Base-by-base conservation (phyloP, 176 grass and related monocot genomes). In the Carex cristatella region DNA sequence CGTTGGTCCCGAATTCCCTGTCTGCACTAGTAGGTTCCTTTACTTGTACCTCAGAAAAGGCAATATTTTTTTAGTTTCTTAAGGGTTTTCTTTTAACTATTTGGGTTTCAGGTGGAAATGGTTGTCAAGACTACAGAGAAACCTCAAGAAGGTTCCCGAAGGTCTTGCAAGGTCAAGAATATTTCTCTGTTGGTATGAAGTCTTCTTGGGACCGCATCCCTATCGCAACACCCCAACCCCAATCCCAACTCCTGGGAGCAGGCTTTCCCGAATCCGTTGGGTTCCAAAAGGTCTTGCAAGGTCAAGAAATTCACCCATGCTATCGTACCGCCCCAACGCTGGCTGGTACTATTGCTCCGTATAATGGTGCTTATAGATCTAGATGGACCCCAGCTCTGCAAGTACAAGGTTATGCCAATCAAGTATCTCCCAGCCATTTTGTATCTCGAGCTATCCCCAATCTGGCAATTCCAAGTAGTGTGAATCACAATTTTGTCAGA, bases 141-240 rank as follows among this genome's bases (percentile, higher is more conserved):
- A 89, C 92, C 88, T 64, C 89, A 72, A 88, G 91, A 91, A 83
- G 81, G 81, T 94, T 93, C 89, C 88, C 87, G 88, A 98, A 94
- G 96, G 96, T 99, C 96, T 99, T 99, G 93, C 96, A 99, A 99
- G 96, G 96, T 99, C 96, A 99, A 99, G 96, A 99, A 99, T 91
- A 57, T 79, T 65, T 91, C 69, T 55, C 81, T 5, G 37, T 83
- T 40, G 90, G 91, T 88, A 88, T 92, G 65, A 85, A 70, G 86
- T 85, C 93, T 59, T 86, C 85, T 84, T 80, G 81, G 81, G 19
- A 83, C 81, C 46, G 61, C n/a, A 31, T 53, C 7, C 13, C 44
- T 28, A 13, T 83, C 14, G 65, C 63, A 7, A 69, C 81, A 56
- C 59, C 63, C 13, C 81, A 83, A 69, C 81, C 81, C 42, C 90